These are phyloP conservation scores for Lablab purpureus DNA, from an alignment of 306 rosid species.

Conservation along the genomic window DNA sequence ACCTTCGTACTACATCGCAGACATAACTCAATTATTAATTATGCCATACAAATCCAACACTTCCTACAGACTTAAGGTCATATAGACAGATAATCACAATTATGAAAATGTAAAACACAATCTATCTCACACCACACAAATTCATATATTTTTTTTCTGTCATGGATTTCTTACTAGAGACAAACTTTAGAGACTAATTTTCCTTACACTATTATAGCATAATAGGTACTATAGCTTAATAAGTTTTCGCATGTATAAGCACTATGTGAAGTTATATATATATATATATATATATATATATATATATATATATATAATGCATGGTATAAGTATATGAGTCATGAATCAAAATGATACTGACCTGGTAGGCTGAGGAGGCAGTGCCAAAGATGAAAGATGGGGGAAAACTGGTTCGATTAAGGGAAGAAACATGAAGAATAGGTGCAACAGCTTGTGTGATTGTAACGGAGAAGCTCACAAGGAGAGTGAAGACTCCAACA, in stretches of 20 bases:
- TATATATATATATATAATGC: no score
- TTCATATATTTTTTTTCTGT: no score
- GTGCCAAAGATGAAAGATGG: constrained; percentile 51
- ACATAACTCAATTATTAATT: background rate
- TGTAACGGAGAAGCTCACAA: background rate
- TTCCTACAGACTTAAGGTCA: background rate
- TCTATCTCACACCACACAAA: background rate
- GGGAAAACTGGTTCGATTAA: constrained; percentile 45
- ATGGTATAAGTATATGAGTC: background rate
- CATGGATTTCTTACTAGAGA: no score
- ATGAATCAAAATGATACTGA: background rate
- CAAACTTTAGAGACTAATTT: no score
- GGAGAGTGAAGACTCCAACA: constrained; percentile 27
- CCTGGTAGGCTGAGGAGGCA: constrained; percentile 51
- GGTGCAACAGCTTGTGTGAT: background rate
- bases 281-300: no score
- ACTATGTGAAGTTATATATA: no score
- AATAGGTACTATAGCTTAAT: no score
- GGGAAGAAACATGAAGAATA: constrained; percentile 29
- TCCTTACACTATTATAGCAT: no score
- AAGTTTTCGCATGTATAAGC: no score
- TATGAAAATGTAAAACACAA: background rate
- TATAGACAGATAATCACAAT: background rate
- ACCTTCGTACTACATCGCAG: constrained; percentile 45
- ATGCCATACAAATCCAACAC: background rate